phyloP scores from a whole-genome alignment of 176 grass and related monocot species.

The Zoysia japonica region DNA sequence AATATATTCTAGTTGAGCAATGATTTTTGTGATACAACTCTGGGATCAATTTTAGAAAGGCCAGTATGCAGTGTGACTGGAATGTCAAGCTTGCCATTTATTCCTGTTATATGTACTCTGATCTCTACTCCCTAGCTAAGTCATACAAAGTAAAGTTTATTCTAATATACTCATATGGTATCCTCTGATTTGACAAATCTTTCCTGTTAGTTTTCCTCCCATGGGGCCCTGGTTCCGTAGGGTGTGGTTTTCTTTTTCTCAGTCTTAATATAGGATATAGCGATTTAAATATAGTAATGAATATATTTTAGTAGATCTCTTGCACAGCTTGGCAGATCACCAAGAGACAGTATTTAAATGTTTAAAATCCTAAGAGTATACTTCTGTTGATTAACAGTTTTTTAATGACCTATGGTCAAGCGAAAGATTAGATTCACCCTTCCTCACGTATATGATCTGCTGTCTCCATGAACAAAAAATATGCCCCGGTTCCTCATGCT shows the following conservation, averaged over 20 bases:
- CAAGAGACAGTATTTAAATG: background rate
- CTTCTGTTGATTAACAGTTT: constrained; percentile 8
- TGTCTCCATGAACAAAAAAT: background rate
- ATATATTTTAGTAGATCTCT: background rate
- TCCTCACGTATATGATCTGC: background rate
- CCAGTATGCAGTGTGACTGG: constrained; percentile 1
- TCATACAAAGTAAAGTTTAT: background rate
- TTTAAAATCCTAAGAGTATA: background rate
- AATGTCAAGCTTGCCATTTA: background rate
- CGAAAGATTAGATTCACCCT: background rate
- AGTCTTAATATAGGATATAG: background rate
- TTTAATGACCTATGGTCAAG: background rate
- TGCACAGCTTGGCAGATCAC: background rate
- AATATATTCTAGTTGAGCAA: background rate
- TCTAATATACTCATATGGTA: background rate
- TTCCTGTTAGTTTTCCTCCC: constrained; percentile 9
- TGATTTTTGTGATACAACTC: background rate
- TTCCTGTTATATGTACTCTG: background rate
- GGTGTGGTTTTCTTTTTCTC: background rate
- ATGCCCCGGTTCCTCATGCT: background rate
- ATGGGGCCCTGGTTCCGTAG: background rate
- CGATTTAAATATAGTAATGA: background rate
- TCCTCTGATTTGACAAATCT: background rate
- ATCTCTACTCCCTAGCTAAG: background rate
- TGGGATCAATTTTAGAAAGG: constrained; percentile 22